Conservation (phyloP, 2,329 filamentous ascomycete genomes). For the Elsinoe ampelina region DNA sequence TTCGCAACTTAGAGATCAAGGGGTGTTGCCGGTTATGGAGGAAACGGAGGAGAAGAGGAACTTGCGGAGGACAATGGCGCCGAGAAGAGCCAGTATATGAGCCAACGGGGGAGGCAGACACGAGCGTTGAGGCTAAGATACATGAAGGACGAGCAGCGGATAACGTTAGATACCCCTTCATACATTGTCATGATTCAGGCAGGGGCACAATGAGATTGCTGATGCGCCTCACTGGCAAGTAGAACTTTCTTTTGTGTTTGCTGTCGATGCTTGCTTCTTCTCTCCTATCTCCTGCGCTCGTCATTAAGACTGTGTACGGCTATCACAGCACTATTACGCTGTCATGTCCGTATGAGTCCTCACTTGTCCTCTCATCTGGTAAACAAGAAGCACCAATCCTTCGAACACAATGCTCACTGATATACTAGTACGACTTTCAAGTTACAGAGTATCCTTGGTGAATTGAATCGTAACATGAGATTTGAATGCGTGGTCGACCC, state of each 20-base stretch:
- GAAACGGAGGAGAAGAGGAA: conserved; percentile 44
- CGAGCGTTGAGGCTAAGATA: neutral
- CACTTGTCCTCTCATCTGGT: no score
- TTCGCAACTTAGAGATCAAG: conserved; percentile 65
- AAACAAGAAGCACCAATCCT: no score
- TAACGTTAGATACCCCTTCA: neutral
- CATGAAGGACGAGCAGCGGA: neutral
- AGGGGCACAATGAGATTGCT: no score
- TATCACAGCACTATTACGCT: no score
- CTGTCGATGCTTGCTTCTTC: neutral
- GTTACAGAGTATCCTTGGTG: no score
- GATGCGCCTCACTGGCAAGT: neutral
- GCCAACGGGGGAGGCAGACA: neutral
- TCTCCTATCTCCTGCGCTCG: neutral
- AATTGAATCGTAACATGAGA: no score
- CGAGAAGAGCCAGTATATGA: conserved; percentile 39
- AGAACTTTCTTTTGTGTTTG: neutral
- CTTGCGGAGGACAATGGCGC: conserved; percentile 44
- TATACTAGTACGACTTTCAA: no score
- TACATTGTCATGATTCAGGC: no score
- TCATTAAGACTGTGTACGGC: neutral
- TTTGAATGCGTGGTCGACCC: no score
- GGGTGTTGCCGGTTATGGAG: conserved; percentile 53
- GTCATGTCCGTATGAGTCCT: no score
- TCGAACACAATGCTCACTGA: no score